A percentile compares a stretch with the other conserved stretches of the same genome.
phyloP scores from a whole-genome alignment of 2,329 filamentous ascomycete genomes.

The Trichophyton verrucosum region DNA sequence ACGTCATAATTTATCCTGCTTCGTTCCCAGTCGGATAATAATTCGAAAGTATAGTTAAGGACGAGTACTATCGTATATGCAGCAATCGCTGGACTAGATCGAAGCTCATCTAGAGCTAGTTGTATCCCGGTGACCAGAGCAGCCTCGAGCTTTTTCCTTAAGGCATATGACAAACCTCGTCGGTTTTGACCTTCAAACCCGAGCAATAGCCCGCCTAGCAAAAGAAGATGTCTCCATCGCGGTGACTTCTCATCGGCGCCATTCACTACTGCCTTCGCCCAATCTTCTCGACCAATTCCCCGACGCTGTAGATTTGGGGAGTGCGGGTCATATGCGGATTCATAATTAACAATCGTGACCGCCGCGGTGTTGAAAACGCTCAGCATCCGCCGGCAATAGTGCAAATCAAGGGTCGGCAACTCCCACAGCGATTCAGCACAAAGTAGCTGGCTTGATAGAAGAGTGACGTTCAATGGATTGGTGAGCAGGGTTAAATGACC shows the following conservation, averaged over 20 bases:
- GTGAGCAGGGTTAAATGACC: slow-evolving; percentile 39
- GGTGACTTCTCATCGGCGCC: slow-evolving; percentile 51
- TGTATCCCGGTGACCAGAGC: slow-evolving; percentile 65
- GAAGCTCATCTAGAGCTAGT: slow-evolving; percentile 53
- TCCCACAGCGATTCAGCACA: slow-evolving; percentile 49
- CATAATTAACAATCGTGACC: slow-evolving; percentile 41
- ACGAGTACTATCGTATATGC: slow-evolving; percentile 51
- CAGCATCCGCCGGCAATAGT: slow-evolving; percentile 44
- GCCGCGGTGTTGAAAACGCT: slow-evolving; percentile 51
- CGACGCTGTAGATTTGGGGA: slow-evolving; percentile 34
- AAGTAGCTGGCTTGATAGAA: slow-evolving; percentile 48
- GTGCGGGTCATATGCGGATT: slow-evolving; percentile 25
- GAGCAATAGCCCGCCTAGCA: slow-evolving; percentile 65
- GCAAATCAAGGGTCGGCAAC: slow-evolving; percentile 40
- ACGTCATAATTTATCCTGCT: slow-evolving; percentile 52
- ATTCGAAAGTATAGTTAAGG: slow-evolving; percentile 63
- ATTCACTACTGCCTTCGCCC: slow-evolving; percentile 46
- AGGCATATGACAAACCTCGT: slow-evolving; percentile 48
- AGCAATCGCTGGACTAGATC: slow-evolving; percentile 39
- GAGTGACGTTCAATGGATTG: slow-evolving; percentile 50
- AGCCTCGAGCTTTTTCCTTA: slow-evolving; percentile 56
- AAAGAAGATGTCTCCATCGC: slow-evolving; percentile 73
- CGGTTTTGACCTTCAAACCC: slow-evolving; percentile 57
- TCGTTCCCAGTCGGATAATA: slow-evolving; percentile 51
- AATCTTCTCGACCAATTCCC: slow-evolving; percentile 42